Evolutionary conservation across 106 monocot genomes (phyloP).

Genomic region (Dendrobium catenatum): DNA sequence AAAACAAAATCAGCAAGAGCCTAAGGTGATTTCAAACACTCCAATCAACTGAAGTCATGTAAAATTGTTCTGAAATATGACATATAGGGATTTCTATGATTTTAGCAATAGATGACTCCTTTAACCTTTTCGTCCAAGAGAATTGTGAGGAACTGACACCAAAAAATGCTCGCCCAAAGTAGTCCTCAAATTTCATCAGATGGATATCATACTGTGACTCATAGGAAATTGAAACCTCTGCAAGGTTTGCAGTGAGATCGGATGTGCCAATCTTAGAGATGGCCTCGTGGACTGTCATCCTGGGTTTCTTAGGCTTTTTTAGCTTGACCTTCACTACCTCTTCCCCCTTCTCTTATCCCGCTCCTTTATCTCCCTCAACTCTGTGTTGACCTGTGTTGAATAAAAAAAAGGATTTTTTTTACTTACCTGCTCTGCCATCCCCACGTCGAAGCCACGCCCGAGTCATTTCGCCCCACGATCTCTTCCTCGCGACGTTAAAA

Average conservation of each 20-base stretch:
- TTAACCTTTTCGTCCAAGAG: slow-evolving; percentile 83
- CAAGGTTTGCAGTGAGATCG: slow-evolving; percentile 62
- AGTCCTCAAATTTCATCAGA: slow-evolving; percentile 92
- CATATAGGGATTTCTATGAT: slow-evolving; percentile 66
- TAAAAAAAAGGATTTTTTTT: too few relatives aligned
- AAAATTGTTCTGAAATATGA: slow-evolving; percentile 62
- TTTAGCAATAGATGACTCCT: slow-evolving; percentile 74
- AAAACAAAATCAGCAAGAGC: slow-evolving; percentile 60
- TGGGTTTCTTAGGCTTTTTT: slow-evolving; percentile 87
- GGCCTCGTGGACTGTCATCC: slow-evolving; percentile 89
- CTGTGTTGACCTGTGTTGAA: too few relatives aligned
- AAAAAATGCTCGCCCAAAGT: slow-evolving; percentile 65
- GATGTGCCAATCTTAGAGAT: slow-evolving; percentile 58
- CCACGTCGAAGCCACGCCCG: too few relatives aligned
- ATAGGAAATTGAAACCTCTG: slow-evolving; percentile 77
- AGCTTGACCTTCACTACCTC: slow-evolving; percentile 45
- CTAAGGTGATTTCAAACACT: slow-evolving; percentile 46
- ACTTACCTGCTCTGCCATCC: too few relatives aligned
- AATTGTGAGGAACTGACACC: slow-evolving; percentile 64
- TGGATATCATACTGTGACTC: slow-evolving; percentile 77
- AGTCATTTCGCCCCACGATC: too few relatives aligned
- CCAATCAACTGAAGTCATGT: slow-evolving; percentile 70
- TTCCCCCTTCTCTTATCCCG: slow-evolving; percentile 18
- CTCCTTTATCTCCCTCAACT: slow-evolving; percentile 7
- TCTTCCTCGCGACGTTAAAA: too few relatives aligned